Conservation (phyloP, 73 alveolate genomes). For the Paramecium sexaurelia region DNA sequence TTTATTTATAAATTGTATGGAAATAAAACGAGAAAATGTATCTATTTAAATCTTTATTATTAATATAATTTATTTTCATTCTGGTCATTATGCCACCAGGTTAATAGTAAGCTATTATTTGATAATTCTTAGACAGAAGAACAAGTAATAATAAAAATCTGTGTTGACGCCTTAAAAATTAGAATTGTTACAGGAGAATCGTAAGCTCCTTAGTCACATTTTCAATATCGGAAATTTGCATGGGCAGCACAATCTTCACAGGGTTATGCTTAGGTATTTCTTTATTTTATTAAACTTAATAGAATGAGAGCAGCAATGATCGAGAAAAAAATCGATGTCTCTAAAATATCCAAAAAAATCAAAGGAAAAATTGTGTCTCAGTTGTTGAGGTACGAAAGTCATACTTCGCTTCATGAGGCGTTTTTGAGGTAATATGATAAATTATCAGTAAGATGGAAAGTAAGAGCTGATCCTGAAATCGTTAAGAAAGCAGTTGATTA, state of each 20-base stretch:
- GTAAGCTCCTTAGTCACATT: neutral
- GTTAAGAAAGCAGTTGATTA: slow-evolving; percentile 50
- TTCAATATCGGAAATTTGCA: neutral
- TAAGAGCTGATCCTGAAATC: slow-evolving; percentile 24
- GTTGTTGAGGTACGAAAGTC: neutral
- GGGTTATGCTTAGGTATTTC: neutral
- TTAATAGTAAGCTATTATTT: neutral
- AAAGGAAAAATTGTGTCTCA: neutral
- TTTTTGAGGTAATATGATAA: neutral
- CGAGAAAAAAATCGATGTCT: neutral
- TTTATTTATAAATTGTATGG: neutral
- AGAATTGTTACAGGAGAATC: neutral
- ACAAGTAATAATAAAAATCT: neutral
- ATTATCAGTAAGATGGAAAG: slow-evolving; percentile 37
- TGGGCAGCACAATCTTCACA: neutral
- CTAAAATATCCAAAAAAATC: neutral
- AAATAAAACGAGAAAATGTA: neutral
- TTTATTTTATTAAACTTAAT: neutral
- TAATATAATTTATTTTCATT: neutral
- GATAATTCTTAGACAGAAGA: neutral
- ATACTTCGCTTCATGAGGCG: slow-evolving; percentile 17
- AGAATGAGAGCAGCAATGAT: neutral
- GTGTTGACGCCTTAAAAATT: neutral
- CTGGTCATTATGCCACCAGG: neutral
- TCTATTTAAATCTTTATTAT: neutral